phyloP scores from a whole-genome alignment of 495 filamentous ascomycete genomes.

The Massariosphaeria phaeospora region DNA sequence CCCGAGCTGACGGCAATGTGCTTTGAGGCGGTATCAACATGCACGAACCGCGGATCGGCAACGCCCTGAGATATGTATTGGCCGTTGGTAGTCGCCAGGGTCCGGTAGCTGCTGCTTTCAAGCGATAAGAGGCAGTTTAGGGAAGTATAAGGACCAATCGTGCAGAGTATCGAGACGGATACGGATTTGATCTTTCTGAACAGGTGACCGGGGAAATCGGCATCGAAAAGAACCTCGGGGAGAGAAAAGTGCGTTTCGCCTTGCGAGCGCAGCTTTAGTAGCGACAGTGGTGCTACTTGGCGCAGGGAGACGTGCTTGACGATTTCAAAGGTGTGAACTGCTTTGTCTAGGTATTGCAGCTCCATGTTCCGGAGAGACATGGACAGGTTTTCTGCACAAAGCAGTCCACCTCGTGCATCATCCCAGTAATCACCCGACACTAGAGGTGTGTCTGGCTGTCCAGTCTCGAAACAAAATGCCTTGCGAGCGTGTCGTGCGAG shows the following conservation, averaged over 20 bases:
- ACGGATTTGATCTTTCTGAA: constrained; percentile 32
- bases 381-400: constrained; percentile 31
- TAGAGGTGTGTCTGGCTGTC: not conserved
- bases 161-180: constrained; percentile 33
- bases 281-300: not conserved
- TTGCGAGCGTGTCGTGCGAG: not conserved
- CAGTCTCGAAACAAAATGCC: constrained; percentile 3
- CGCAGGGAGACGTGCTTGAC: not conserved
- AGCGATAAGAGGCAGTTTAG: constrained; percentile 12
- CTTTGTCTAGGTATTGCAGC: not conserved
- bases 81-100: not conserved
- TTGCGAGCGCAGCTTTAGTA: not conserved
- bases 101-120: not conserved
- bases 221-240: constrained; percentile 13
- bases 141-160: constrained; percentile 22
- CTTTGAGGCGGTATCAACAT: constrained; percentile 22
- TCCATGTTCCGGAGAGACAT: not conserved
- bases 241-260: constrained; percentile 5
- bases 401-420: constrained; percentile 32
- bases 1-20: constrained; percentile 35
- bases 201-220: constrained; percentile 37
- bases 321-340: not conserved
- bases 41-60: not conserved
- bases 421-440: constrained; percentile 35
- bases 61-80: not conserved